These are phyloP conservation scores for Sugiyamaella valdiviana DNA, from an alignment of 805 yeast species.

Conservation along the genomic window DNA sequence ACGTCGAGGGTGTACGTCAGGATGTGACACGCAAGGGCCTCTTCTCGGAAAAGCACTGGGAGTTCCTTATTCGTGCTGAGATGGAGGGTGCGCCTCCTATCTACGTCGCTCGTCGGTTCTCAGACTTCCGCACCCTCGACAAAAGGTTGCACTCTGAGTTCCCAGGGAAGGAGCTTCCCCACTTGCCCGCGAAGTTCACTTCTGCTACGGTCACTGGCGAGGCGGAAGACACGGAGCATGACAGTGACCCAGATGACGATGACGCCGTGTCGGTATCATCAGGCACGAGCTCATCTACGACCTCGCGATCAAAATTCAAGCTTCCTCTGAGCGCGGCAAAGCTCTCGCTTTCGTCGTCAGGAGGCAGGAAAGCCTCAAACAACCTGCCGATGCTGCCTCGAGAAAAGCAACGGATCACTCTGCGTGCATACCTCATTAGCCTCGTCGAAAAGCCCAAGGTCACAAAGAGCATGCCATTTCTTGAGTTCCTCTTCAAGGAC, in stretches of 20 bases:
- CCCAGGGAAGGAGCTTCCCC: constrained; percentile 64
- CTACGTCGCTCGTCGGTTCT: constrained; percentile 57
- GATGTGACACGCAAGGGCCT: constrained; percentile 29
- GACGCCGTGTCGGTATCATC: constrained; percentile 6
- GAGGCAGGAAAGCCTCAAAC: not conserved
- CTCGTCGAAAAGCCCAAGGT: constrained; percentile 52
- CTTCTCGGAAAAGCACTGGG: constrained; percentile 25
- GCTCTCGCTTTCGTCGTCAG: not conserved
- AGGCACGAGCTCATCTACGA: not conserved
- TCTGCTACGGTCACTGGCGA: constrained; percentile 15
- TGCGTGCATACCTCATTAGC: constrained; percentile 63
- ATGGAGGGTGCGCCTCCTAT: constrained; percentile 31
- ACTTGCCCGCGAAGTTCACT: constrained; percentile 51
- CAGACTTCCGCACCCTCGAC: constrained; percentile 59
- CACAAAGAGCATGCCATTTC: constrained; percentile 45
- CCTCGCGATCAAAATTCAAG: not conserved
- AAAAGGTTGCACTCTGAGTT: constrained; percentile 42
- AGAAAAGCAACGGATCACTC: constrained; percentile 70
- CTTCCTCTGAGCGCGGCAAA: not conserved
- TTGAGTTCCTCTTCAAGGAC: constrained; percentile 45
- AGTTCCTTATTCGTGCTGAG: constrained; percentile 27
- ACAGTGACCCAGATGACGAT: constrained; percentile 14
- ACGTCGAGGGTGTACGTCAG: constrained; percentile 59
- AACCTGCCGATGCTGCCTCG: constrained; percentile 41
- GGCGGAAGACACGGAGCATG: constrained; percentile 27